Percentiles rank a stretch among this genome's conserved stretches.
Conservation (phyloP, 257 asterid species). For the Primulina huaijiensis region DNA sequence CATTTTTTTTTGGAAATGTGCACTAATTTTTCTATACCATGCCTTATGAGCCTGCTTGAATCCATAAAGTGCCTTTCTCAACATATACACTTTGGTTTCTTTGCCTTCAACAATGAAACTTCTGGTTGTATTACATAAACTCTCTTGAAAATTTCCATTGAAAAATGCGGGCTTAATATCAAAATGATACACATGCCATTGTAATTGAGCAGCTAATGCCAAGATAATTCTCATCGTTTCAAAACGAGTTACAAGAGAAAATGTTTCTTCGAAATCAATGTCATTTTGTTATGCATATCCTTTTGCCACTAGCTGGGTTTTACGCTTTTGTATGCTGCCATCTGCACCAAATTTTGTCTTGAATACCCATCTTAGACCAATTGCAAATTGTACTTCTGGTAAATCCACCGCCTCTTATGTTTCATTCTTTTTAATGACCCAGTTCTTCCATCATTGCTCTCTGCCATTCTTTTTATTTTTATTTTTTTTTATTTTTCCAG, state of each 20-base stretch:
- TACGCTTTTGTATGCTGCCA: constrained; percentile 2
- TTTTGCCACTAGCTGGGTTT: not conserved
- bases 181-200: not conserved
- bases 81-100: not conserved
- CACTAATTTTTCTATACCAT: constrained; percentile 17
- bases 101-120: not conserved
- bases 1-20: not conserved
- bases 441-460: constrained; percentile 5
- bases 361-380: constrained; percentile 21
- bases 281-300: constrained; percentile 1
- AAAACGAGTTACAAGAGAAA: constrained; percentile 8
- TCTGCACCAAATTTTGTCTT: constrained; percentile 1
- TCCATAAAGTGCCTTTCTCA: not conserved
- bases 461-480: not conserved
- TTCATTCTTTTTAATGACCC: not conserved
- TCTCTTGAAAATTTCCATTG: not conserved
- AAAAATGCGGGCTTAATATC: not conserved
- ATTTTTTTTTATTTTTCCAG: too few relatives aligned
- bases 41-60: not conserved
- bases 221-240: constrained; percentile 2
- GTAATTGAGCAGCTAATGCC: constrained; percentile 3
- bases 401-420: not conserved
- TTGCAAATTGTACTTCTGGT: not conserved
- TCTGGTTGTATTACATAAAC: too few relatives aligned
- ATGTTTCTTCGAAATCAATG: constrained; percentile 13